Percentiles rank a stretch among this genome's conserved stretches.
These are phyloP conservation scores for Chaetomium fimeti DNA, from an alignment of 495 filamentous ascomycete genomes.

Conservation along the genomic window DNA sequence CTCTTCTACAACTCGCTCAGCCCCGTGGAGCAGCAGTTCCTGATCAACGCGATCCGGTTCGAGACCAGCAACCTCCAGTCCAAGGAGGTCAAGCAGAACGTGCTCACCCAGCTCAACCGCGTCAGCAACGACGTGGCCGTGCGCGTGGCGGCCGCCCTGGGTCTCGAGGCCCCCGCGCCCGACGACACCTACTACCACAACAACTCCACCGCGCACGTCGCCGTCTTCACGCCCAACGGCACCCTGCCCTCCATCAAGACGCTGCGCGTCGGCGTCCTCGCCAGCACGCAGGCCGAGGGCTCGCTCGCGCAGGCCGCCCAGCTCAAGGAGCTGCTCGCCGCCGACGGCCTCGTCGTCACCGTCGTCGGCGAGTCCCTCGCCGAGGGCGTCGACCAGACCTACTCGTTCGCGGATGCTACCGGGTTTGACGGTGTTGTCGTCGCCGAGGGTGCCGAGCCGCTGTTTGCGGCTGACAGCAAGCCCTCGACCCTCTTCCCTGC, in stretches of 20 bases:
- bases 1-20: constrained; percentile 76
- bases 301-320: constrained; percentile 48
- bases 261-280: constrained; percentile 67
- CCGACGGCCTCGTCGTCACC: constrained; percentile 53
- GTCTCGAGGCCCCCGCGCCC: constrained; percentile 54
- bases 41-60: constrained; percentile 77
- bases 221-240: constrained; percentile 53
- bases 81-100: constrained; percentile 57
- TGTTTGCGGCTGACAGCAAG: constrained; percentile 46
- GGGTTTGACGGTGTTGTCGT: constrained; percentile 70
- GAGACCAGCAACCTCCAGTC: constrained; percentile 62
- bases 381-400: constrained; percentile 63
- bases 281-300: constrained; percentile 42
- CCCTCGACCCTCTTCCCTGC: constrained; percentile 59
- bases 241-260: constrained; percentile 60
- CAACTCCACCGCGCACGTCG: constrained; percentile 63
- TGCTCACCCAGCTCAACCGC: constrained; percentile 68
- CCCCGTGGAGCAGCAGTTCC: constrained; percentile 68
- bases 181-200: constrained; percentile 67
- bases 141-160: constrained; percentile 64
- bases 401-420: constrained; percentile 66
- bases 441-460: constrained; percentile 53
- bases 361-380: constrained; percentile 63
- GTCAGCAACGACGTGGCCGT: constrained; percentile 67
- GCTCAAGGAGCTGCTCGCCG: constrained; percentile 48